Evolutionary conservation across 352 stramenopile genomes (phyloP).

Genomic region (Pythium utonaiense): DNA sequence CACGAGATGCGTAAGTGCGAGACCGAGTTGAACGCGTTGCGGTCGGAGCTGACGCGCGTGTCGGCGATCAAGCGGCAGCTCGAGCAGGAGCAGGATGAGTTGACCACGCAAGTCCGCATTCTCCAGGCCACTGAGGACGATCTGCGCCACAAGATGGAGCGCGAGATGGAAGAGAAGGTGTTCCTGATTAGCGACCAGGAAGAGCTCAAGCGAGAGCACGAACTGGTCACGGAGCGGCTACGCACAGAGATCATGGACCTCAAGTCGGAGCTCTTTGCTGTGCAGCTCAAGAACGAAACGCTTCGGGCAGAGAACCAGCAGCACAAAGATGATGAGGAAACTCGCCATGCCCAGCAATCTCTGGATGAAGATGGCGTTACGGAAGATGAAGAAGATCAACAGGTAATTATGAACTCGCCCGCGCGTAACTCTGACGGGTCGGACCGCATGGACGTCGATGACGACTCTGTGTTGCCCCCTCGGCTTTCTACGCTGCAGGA

Average conservation of each 20-base stretch:
- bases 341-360: too few species aligned
- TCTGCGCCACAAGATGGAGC: slow-evolving; percentile 78
- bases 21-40: slow-evolving; percentile 41
- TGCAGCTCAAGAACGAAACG: slow-evolving; percentile 64
- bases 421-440: slow-evolving; percentile 10
- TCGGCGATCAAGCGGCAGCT: slow-evolving; percentile 43
- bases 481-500: slow-evolving; percentile 58
- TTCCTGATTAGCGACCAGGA: slow-evolving; percentile 82
- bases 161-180: slow-evolving; percentile 84
- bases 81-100: slow-evolving; percentile 74
- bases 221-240: slow-evolving; percentile 72
- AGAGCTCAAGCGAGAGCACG: slow-evolving; percentile 76
- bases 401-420: slow-evolving; percentile 10
- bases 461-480: slow-evolving; percentile 23
- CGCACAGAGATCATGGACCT: slow-evolving; percentile 84
- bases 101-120: slow-evolving; percentile 79
- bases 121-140: slow-evolving; percentile 76
- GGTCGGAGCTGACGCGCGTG: slow-evolving; percentile 35
- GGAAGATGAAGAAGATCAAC: slow-evolving; percentile 32
- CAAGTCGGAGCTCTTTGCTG: slow-evolving; percentile 75
- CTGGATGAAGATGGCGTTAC: too few species aligned
- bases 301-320: slow-evolving; percentile 26
- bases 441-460: slow-evolving; percentile 31
- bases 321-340: slow-evolving; percentile 25
- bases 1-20: slow-evolving; percentile 52